phyloP scores from a whole-genome alignment of 192 early-diverging fungal species.

The Chytriomyces sp. region DNA sequence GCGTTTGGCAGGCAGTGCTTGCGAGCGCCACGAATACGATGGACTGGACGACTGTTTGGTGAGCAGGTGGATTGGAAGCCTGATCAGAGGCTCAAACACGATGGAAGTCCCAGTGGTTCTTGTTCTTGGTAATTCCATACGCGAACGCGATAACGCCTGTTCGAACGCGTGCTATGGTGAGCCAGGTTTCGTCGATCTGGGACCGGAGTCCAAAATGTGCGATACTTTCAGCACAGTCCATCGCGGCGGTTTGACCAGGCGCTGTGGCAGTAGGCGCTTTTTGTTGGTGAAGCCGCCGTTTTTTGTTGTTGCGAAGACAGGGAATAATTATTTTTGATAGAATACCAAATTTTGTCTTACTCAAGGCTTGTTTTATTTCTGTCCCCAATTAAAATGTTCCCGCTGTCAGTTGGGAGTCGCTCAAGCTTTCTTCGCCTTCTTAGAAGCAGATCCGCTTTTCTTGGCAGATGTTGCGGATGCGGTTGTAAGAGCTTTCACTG shows the following conservation, averaged over 20 bases:
- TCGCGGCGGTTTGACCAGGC: no score
- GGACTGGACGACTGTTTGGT: not conserved
- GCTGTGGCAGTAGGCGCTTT: not conserved
- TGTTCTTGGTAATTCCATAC: constrained; percentile 15
- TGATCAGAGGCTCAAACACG: no score
- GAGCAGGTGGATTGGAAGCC: no score
- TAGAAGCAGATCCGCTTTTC: not conserved
- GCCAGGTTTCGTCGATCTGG: not conserved
- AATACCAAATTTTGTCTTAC: no score
- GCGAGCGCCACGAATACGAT: not conserved
- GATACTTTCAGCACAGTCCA: constrained; percentile 18
- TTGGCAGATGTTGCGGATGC: not conserved
- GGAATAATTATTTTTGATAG: no score
- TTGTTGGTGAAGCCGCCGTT: no score
- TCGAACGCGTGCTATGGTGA: not conserved
- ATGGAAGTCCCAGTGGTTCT: not conserved
- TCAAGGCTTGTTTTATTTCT: no score
- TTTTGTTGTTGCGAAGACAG: no score
- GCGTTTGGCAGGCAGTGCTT: constrained; percentile 2
- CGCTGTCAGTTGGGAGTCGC: not conserved
- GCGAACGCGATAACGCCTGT: constrained; percentile 11
- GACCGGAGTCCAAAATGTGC: constrained; percentile 13
- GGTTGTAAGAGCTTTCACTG: not conserved
- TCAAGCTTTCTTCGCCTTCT: not conserved
- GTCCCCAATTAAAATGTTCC: no score